A percentile compares a stretch with the other conserved stretches of the same genome.
These are phyloP conservation scores for Mrakia blollopis DNA, from an alignment of 768 basidiomycete species.

Conservation along the genomic window DNA sequence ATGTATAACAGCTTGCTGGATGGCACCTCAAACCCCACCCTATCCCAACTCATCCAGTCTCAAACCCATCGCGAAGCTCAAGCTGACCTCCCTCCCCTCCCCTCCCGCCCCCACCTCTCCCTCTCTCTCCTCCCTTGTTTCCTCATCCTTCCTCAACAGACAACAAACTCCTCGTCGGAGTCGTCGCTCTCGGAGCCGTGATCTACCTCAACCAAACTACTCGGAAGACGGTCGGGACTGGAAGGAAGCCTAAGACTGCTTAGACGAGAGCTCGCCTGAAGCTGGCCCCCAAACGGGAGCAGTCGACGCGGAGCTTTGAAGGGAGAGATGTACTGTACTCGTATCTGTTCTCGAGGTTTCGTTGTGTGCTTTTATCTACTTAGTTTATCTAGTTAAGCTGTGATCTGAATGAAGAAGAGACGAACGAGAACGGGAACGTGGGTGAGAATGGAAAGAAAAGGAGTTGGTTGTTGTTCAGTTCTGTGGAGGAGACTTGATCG, in stretches of 20 bases:
- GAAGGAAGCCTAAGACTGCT: conserved; percentile 5
- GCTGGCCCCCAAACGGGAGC: no score
- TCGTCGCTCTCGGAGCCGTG: neutral
- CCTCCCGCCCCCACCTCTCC: neutral
- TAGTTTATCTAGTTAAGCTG: no score
- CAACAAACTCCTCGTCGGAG: conserved; percentile 23
- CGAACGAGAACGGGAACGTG: no score
- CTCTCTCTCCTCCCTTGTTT: neutral
- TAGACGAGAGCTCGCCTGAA: neutral
- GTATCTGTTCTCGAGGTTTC: no score
- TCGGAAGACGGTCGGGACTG: neutral
- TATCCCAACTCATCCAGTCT: no score
- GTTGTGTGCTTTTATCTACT: no score
- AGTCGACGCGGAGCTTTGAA: no score
- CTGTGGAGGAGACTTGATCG: no score
- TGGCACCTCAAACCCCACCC: neutral
- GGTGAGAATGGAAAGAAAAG: no score
- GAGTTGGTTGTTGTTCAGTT: no score
- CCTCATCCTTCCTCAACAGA: neutral
- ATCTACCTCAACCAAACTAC: conserved; percentile 14
- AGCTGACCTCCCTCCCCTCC: neutral
- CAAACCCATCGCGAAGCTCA: neutral
- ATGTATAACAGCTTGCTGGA: neutral
- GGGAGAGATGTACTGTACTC: no score
- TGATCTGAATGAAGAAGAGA: no score